phyloP scores from a whole-genome alignment of 2,329 filamentous ascomycete species.

The Fonsecaea monophora region DNA sequence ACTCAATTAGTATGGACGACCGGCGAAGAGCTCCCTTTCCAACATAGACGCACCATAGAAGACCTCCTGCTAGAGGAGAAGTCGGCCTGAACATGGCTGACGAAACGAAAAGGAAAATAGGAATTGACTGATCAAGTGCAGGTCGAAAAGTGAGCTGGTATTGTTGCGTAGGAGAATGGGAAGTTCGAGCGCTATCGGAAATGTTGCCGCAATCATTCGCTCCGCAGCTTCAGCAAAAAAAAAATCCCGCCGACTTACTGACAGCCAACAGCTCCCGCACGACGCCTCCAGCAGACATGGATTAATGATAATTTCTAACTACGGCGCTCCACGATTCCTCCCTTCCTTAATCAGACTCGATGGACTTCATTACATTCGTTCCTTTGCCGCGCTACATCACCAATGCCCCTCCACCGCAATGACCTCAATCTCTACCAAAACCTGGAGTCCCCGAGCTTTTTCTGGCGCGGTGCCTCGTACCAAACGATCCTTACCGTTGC shows the following conservation, averaged over 20 bases:
- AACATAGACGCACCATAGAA: slow-evolving; percentile 72
- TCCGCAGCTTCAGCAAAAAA: slow-evolving; percentile 11
- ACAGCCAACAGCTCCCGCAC: slow-evolving; percentile 24
- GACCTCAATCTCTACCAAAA: slow-evolving; percentile 53
- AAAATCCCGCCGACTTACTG: slow-evolving; percentile 2
- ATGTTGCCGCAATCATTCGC: neutral
- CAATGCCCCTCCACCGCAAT: slow-evolving; percentile 44
- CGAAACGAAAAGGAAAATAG: neutral
- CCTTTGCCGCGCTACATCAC: slow-evolving; percentile 9
- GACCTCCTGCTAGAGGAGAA: slow-evolving; percentile 75
- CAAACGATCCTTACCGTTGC: slow-evolving; percentile 76
- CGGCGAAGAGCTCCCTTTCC: neutral
- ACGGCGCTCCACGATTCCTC: neutral
- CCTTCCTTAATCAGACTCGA: neutral
- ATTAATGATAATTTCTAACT: slow-evolving; percentile 8
- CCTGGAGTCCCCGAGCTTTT: slow-evolving; percentile 51
- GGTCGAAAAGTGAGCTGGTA: neutral
- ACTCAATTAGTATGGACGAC: slow-evolving; percentile 7
- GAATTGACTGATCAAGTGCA: neutral
- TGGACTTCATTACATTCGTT: neutral
- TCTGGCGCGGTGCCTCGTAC: slow-evolving; percentile 75
- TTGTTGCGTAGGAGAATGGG: neutral
- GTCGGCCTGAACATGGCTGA: slow-evolving; percentile 81
- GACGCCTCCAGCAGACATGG: slow-evolving; percentile 7
- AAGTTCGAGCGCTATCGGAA: neutral